These are phyloP conservation scores for Psidium friedrichsthalianum DNA, from an alignment of 345 rosid genomes.

Conservation along the genomic window DNA sequence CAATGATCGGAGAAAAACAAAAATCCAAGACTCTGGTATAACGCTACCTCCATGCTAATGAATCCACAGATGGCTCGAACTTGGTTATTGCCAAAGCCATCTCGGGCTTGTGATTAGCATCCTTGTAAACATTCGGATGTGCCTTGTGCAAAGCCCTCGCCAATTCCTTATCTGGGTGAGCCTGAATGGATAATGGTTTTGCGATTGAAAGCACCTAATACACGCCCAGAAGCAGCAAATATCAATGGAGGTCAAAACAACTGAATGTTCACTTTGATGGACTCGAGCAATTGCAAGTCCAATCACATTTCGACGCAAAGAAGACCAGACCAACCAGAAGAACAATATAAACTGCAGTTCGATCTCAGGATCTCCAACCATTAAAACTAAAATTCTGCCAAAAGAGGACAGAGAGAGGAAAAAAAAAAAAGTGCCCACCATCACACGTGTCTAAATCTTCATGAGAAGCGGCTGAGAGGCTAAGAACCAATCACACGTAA, in stretches of 20 bases:
- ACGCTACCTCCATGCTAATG: constrained; percentile 51
- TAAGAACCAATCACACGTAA: neutral
- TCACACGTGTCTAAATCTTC: neutral
- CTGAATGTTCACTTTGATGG: neutral
- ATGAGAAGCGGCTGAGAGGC: neutral
- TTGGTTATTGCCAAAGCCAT: constrained; percentile 97
- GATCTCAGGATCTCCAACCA: neutral
- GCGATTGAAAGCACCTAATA: constrained; percentile 81
- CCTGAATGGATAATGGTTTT: constrained; percentile 91
- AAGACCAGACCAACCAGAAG: neutral
- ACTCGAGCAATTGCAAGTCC: neutral
- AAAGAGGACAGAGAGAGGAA: neutral
- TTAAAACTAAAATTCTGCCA: neutral
- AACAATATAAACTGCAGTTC: neutral
- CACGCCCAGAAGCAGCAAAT: neutral
- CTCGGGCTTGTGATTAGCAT: constrained; percentile 92
- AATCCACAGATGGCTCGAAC: constrained; percentile 94
- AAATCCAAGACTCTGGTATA: neutral
- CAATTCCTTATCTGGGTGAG: constrained; percentile 84
- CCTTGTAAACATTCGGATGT: constrained; percentile 71
- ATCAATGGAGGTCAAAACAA: neutral
- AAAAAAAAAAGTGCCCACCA: neutral
- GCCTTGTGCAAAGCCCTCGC: constrained; percentile 65
- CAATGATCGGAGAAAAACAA: neutral
- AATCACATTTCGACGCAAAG: neutral